Conservation (phyloP, 139 green algal genomes). For the Pseudopediastrum boryanum region DNA sequence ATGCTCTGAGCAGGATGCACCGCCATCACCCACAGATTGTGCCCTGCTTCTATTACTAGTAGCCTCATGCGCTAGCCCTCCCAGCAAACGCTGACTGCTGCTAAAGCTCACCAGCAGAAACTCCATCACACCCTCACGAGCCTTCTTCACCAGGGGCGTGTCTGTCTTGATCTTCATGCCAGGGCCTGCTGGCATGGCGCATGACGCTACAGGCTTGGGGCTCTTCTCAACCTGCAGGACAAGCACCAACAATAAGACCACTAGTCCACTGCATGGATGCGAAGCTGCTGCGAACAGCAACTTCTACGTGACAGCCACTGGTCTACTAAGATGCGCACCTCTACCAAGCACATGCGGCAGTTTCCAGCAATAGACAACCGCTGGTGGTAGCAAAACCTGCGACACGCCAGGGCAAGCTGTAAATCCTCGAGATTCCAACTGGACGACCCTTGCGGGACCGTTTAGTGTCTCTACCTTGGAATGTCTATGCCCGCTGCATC, state of each 20-base stretch:
- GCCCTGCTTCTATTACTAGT: not conserved
- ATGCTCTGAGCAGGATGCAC: no score
- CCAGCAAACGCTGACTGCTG: not conserved
- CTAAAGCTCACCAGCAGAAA: constrained; percentile 86
- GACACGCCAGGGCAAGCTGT: not conserved
- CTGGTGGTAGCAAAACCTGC: constrained; percentile 99
- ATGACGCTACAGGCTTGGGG: constrained; percentile 97
- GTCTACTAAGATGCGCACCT: constrained; percentile 71
- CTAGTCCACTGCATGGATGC: not conserved
- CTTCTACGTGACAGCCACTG: not conserved
- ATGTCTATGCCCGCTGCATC: constrained; percentile 95
- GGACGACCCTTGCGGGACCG: not conserved
- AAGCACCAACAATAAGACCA: not conserved
- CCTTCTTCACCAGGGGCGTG: constrained; percentile 97
- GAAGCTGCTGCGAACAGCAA: not conserved
- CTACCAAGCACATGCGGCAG: constrained; percentile 99
- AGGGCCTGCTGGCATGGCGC: constrained; percentile 94
- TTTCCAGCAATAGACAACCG: constrained; percentile 97
- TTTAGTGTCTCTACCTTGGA: constrained; percentile 64
- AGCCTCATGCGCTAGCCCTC: not conserved
- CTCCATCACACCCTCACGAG: constrained; percentile 99
- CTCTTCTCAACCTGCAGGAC: constrained; percentile 89
- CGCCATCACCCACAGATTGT: no score
- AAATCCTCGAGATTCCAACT: not conserved
- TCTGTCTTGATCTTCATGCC: constrained; percentile 98